Percentiles rank a stretch among this genome's conserved stretches.
These are phyloP conservation scores for Candida silvatica DNA, from an alignment of 805 yeast genomes.

Conservation along the genomic window DNA sequence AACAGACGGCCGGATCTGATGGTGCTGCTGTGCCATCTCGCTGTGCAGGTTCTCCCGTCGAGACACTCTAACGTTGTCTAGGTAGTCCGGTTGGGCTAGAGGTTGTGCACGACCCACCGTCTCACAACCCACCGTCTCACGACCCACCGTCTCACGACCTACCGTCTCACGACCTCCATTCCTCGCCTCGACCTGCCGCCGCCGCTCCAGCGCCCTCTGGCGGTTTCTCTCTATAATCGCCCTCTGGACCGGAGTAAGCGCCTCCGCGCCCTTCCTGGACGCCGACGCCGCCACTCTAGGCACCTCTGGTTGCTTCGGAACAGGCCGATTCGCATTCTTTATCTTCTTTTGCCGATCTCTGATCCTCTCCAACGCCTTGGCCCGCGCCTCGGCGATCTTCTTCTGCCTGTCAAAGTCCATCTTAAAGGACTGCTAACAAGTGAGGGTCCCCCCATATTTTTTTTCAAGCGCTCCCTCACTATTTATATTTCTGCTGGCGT, in stretches of 20 bases:
- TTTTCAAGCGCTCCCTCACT: background rate
- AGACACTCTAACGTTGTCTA: constrained; percentile 6
- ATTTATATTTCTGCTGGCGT: too few relatives aligned
- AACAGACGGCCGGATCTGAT: constrained; percentile 35
- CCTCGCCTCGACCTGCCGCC: constrained; percentile 2
- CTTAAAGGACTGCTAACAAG: too few relatives aligned
- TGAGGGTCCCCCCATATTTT: background rate
- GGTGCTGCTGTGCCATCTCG: constrained; percentile 4
- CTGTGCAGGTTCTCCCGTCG: background rate
- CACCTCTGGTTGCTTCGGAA: background rate
- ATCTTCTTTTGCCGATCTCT: constrained; percentile 30
- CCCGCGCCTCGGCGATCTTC: constrained; percentile 43
- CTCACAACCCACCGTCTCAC: constrained; percentile 7
- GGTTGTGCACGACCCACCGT: constrained; percentile 16
- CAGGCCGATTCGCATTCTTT: background rate
- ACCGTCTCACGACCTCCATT: too few relatives aligned
- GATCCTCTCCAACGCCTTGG: constrained; percentile 51
- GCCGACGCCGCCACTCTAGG: background rate
- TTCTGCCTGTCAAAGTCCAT: constrained; percentile 18
- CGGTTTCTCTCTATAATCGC: constrained; percentile 44
- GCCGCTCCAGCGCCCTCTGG: constrained; percentile 38
- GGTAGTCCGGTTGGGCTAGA: background rate
- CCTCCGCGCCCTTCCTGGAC: background rate
- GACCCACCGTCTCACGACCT: too few relatives aligned
- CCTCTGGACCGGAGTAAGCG: constrained; percentile 38